Evolutionary conservation across 2,329 filamentous ascomycete species (phyloP).

Genomic region (Pseudonectria buxi): DNA sequence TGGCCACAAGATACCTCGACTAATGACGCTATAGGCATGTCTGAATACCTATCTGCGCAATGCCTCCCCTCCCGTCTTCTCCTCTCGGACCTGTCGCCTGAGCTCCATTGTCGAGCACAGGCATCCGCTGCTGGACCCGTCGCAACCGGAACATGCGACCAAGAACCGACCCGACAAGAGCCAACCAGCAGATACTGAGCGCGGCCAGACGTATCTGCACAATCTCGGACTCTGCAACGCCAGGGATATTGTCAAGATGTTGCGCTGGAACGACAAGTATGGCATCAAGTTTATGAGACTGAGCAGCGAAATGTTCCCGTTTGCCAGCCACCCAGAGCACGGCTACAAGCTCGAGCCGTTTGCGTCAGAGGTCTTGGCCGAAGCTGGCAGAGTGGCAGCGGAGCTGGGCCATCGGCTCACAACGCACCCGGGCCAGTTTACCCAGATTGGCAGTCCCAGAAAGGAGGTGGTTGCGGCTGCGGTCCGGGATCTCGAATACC

Average conservation of each 20-base stretch:
- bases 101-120: slow-evolving; percentile 84
- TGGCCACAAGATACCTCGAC: slow-evolving; percentile 6
- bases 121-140: slow-evolving; percentile 69
- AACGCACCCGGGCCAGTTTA: slow-evolving; percentile 89
- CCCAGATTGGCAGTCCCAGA: slow-evolving; percentile 80
- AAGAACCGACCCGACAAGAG: slow-evolving; percentile 80
- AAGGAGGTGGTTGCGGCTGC: slow-evolving; percentile 69
- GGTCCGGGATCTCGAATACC: slow-evolving; percentile 78
- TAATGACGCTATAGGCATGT: slow-evolving; percentile 54
- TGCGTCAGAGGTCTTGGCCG: slow-evolving; percentile 67
- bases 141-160: slow-evolving; percentile 68
- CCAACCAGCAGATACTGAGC: slow-evolving; percentile 56
- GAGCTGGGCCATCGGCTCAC: slow-evolving; percentile 79
- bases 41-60: slow-evolving; percentile 85
- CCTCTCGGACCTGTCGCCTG: slow-evolving; percentile 85
- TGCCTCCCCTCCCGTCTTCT: slow-evolving; percentile 78
- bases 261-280: slow-evolving; percentile 87
- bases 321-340: slow-evolving; percentile 80
- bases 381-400: slow-evolving; percentile 69
- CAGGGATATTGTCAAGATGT: slow-evolving; percentile 74
- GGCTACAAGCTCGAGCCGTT: slow-evolving; percentile 83
- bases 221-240: slow-evolving; percentile 74
- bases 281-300: slow-evolving; percentile 88
- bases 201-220: slow-evolving; percentile 69
- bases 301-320: slow-evolving; percentile 95